These are phyloP conservation scores for Hypoxylon lienhwacheense DNA, from an alignment of 495 filamentous ascomycete genomes.

Conservation along the genomic window DNA sequence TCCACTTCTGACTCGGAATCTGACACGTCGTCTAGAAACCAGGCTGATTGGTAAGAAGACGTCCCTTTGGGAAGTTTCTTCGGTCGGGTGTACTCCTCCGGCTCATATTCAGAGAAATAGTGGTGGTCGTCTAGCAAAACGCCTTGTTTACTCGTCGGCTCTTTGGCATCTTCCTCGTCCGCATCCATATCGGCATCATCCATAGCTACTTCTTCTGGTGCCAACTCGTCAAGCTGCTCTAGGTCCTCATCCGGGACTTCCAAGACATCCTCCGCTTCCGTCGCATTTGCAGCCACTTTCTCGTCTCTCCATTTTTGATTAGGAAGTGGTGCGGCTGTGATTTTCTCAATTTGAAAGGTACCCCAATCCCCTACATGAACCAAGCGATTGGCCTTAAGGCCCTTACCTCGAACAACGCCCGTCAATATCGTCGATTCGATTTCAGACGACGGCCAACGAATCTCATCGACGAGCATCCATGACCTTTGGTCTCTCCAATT, in stretches of 20 bases:
- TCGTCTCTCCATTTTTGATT: constrained; percentile 61
- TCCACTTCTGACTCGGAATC: constrained; percentile 84
- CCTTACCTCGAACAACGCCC: constrained; percentile 82
- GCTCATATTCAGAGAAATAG: constrained; percentile 93
- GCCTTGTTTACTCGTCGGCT: constrained; percentile 62
- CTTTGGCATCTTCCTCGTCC: constrained; percentile 31
- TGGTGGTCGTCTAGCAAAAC: constrained; percentile 96
- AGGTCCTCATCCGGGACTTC: constrained; percentile 72
- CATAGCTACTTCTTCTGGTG: constrained; percentile 75
- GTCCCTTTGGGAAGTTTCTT: constrained; percentile 87
- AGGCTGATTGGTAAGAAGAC: constrained; percentile 89
- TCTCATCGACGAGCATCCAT: constrained; percentile 88
- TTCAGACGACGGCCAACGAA: constrained; percentile 65
- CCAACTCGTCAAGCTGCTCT: constrained; percentile 79
- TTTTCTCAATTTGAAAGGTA: constrained; percentile 89
- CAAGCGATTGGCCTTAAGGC: constrained; percentile 84
- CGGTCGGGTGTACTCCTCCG: constrained; percentile 50
- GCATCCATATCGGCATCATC: constrained; percentile 64
- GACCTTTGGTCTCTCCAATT: constrained; percentile 91
- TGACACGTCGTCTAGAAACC: constrained; percentile 81
- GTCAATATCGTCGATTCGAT: constrained; percentile 68
- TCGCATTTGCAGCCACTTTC: constrained; percentile 68
- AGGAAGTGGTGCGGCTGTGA: constrained; percentile 67
- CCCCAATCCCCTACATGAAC: constrained; percentile 94
- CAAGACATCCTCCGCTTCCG: constrained; percentile 56